Base-by-base conservation (phyloP, 805 yeast genomes). In the Nakazawaea siamensis region DNA sequence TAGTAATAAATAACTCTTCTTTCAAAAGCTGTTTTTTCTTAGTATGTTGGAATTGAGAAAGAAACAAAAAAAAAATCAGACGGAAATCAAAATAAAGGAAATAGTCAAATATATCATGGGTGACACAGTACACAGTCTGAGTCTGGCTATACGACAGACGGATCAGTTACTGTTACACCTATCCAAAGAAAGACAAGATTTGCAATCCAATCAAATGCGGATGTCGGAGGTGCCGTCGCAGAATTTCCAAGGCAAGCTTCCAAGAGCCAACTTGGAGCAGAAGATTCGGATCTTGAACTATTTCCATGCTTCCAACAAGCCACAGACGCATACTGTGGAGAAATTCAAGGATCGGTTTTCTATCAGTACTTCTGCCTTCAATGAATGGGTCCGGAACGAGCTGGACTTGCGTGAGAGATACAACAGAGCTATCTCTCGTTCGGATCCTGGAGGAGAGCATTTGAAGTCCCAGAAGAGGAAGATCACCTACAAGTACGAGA, bases 381-480 rank as follows among this genome's bases (percentile, higher is more conserved):
- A 74, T 45, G 80, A 74, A 46, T 75, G 82, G 82, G 48, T 75
- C 27, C 73, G 72, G 49, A 58, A 64, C 39, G 80, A 75, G 48
- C 52, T 44, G 3, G 72, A 72, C 16, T 51, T 74, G 27, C 48
- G 78, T n/a, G 55, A 54, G 31, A 51, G 77, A 32, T 63, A 61
- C 43, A 54, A 48, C 34, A 64, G 58, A 38, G 45, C 60, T 4
- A 52, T 52, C 31, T 48, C 49, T 34, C 33, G 43, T 10, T 45
- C 46, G 8, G 34, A 35, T 1, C 43, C 46, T 12, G 40, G 47
- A 2, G 52, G 55, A 3, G 42, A 41, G 25, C 39, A 48, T 6
- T 15, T 52, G 27, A 45, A 51, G 17, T 35, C 45, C 8, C 56
- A 69, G 23, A 60, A 67, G 40, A 50, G 77, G 15, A 71, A 65